Evolutionary conservation across 2,329 filamentous ascomycete genomes (phyloP).

Genomic region (Clonostachys chloroleuca): DNA sequence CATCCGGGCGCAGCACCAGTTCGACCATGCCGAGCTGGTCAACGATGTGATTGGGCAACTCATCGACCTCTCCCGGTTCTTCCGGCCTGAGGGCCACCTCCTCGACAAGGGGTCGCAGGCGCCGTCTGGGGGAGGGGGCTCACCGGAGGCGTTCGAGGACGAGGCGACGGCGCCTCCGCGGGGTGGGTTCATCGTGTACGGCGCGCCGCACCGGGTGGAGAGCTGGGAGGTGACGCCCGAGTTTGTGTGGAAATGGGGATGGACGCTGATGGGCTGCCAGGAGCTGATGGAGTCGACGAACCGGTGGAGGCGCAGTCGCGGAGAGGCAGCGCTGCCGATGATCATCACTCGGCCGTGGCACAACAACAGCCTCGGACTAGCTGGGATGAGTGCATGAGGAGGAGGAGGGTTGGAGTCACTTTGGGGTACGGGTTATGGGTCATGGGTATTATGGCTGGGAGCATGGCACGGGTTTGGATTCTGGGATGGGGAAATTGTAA

Average conservation of each 20-base stretch:
- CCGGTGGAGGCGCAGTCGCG: not conserved
- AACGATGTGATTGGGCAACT: conserved; percentile 6
- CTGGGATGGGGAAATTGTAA: too few species aligned
- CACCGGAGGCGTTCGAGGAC: not conserved
- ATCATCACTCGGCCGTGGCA: too few species aligned
- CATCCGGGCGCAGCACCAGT: conserved; percentile 25
- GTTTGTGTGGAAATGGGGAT: not conserved
- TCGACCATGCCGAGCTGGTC: conserved; percentile 26
- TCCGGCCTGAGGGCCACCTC: not conserved
- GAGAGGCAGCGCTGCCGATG: not conserved
- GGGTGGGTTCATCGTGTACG: conserved; percentile 13
- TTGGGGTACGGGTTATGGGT: too few species aligned
- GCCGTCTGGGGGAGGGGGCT: not conserved
- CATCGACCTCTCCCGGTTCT: not conserved
- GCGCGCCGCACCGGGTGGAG: conserved; percentile 9
- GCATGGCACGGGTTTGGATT: too few species aligned
- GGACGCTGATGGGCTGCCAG: not conserved
- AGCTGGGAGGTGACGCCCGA: not conserved
- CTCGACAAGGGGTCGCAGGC: not conserved
- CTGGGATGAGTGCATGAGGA: too few species aligned
- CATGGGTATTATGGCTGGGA: too few species aligned
- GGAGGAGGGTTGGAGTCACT: too few species aligned
- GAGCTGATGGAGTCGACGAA: not conserved
- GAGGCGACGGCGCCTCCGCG: not conserved
- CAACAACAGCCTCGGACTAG: too few species aligned